phyloP scores from a whole-genome alignment of 495 filamentous ascomycete genomes.

The Penicillium argentinense region DNA sequence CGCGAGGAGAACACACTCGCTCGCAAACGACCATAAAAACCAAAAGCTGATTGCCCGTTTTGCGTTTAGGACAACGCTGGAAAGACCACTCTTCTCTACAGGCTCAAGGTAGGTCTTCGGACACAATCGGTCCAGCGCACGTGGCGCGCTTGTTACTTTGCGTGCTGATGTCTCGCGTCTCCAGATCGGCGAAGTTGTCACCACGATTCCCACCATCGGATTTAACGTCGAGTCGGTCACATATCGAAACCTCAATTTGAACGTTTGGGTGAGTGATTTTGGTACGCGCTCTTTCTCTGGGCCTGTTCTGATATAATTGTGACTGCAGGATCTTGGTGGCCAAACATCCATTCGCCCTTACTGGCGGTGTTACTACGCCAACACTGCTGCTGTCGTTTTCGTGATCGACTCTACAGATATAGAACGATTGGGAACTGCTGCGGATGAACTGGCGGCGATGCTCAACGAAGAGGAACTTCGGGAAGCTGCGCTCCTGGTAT shows the following conservation, averaged over 20 bases:
- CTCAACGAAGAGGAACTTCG: slow-evolving; percentile 93
- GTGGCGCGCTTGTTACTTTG: background rate
- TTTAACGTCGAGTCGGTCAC: slow-evolving; percentile 99
- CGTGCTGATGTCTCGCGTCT: slow-evolving; percentile 21
- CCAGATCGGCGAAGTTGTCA: slow-evolving; percentile 97
- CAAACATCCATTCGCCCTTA: slow-evolving; percentile 97
- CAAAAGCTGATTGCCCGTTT: slow-evolving; percentile 20
- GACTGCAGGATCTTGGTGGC: slow-evolving; percentile 78
- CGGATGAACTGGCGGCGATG: slow-evolving; percentile 93
- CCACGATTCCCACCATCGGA: slow-evolving; percentile 97
- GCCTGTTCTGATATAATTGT: slow-evolving; percentile 4
- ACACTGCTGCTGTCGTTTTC: slow-evolving; percentile 98
- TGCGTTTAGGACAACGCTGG: slow-evolving; percentile 86
- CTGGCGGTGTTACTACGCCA: slow-evolving; percentile 99
- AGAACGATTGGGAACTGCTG: slow-evolving; percentile 84
- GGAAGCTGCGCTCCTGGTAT: slow-evolving; percentile 89
- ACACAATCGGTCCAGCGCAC: background rate
- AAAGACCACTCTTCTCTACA: slow-evolving; percentile 95
- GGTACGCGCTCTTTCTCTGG: background rate
- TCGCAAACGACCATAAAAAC: background rate
- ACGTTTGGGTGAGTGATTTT: slow-evolving; percentile 78
- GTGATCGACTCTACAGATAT: slow-evolving; percentile 98
- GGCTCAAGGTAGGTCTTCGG: slow-evolving; percentile 71
- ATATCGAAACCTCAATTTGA: slow-evolving; percentile 97
- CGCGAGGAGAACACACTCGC: background rate